Conservation (phyloP, 768 basidiomycete species). For the Pholiota molesta region DNA sequence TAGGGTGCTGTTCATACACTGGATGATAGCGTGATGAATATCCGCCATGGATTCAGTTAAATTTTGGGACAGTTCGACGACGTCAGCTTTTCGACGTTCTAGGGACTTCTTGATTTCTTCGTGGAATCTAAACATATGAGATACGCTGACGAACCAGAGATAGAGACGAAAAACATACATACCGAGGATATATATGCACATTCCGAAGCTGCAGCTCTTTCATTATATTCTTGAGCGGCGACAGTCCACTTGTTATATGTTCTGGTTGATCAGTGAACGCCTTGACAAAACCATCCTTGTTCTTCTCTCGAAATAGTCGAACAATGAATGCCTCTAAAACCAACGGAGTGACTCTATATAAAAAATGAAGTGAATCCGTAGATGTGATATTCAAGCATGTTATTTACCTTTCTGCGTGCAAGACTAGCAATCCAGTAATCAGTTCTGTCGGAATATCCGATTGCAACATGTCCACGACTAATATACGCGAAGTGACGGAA, state of each 20-base stretch:
- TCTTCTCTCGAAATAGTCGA: slow-evolving; percentile 87
- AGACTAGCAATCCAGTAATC: slow-evolving; percentile 86
- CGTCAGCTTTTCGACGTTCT: slow-evolving; percentile 84
- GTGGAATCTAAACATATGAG: slow-evolving; percentile 70
- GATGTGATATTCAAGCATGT: neutral
- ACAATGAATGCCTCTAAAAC: slow-evolving; percentile 93
- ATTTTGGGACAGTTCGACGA: slow-evolving; percentile 87
- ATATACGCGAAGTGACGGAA: slow-evolving; percentile 90
- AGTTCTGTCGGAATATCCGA: slow-evolving; percentile 81
- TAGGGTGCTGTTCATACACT: slow-evolving; percentile 92
- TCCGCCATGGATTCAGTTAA: slow-evolving; percentile 88
- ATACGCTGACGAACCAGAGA: neutral
- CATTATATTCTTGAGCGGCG: slow-evolving; percentile 90
- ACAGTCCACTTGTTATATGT: slow-evolving; percentile 89
- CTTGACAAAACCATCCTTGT: slow-evolving; percentile 89
- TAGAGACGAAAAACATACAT: slow-evolving; percentile 10
- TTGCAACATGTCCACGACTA: slow-evolving; percentile 94
- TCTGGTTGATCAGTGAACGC: slow-evolving; percentile 98
- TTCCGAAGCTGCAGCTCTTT: slow-evolving; percentile 87
- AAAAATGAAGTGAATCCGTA: slow-evolving; percentile 1
- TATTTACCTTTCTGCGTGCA: slow-evolving; percentile 87
- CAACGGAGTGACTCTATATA: slow-evolving; percentile 74
- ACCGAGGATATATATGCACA: slow-evolving; percentile 95
- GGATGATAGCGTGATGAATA: slow-evolving; percentile 89
- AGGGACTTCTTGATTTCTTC: slow-evolving; percentile 83